Conservation (phyloP, 2,329 filamentous ascomycete species). For the Scedosporium aurantiacum region DNA sequence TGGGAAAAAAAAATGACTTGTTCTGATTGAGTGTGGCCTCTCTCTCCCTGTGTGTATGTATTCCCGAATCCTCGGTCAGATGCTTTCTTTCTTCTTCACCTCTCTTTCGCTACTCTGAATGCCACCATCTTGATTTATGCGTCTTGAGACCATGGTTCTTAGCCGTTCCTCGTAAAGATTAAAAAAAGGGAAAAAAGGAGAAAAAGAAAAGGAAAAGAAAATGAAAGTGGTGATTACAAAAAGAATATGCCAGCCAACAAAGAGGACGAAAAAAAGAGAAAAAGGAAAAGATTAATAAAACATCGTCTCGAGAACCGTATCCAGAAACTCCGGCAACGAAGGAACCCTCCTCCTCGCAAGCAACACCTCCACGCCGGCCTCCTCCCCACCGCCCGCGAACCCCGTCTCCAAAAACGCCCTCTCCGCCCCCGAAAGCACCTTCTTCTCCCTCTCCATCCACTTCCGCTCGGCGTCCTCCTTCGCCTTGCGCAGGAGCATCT, state of each 20-base stretch:
- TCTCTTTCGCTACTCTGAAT: neutral
- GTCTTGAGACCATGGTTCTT: neutral
- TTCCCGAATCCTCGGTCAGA: no score
- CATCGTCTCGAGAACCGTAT: neutral
- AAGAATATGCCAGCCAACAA: neutral
- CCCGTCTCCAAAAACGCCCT: slow-evolving; percentile 44
- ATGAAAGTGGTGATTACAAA: neutral
- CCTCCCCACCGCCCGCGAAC: slow-evolving; percentile 19
- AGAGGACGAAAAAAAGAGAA: slow-evolving; percentile 3
- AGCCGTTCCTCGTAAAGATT: neutral
- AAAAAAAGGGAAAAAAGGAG: neutral
- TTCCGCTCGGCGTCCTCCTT: slow-evolving; percentile 60
- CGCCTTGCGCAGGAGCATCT: slow-evolving; percentile 55
- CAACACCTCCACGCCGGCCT: slow-evolving; percentile 20
- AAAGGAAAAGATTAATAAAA: slow-evolving; percentile 6
- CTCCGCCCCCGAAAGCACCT: slow-evolving; percentile 32
- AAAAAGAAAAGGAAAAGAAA: neutral
- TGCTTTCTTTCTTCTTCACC: no score
- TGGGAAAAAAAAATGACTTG: no score
- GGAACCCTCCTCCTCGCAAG: slow-evolving; percentile 24
- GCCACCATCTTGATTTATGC: neutral
- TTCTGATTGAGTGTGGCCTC: no score
- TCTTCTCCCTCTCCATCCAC: slow-evolving; percentile 57
- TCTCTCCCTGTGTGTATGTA: no score
- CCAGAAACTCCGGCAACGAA: slow-evolving; percentile 22